phyloP scores from a whole-genome alignment of 306 rosid genomes.

The Abrus pulchellus region DNA sequence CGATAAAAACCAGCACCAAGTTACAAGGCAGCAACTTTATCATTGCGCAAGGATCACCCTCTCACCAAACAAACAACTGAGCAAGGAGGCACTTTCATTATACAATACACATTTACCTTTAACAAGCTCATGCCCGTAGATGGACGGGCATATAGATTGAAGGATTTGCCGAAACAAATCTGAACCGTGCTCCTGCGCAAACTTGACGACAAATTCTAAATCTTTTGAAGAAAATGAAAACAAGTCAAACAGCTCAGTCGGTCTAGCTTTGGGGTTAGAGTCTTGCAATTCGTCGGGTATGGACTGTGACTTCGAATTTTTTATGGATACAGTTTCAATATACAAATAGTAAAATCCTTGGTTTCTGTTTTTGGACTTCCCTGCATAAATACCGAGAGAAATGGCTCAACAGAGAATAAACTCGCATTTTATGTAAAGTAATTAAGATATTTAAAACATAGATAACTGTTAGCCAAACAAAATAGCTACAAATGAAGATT shows the following conservation, averaged over 20 bases:
- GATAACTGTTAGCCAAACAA: conserved; percentile 27
- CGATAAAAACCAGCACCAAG: conserved; percentile 35
- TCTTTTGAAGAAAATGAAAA: conserved; percentile 86
- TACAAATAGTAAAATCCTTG: conserved; percentile 96
- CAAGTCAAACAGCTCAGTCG: conserved; percentile 73
- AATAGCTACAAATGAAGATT: conserved; percentile 16
- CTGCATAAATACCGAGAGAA: conserved; percentile 58
- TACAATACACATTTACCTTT: conserved; percentile 67
- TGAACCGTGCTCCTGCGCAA: conserved; percentile 75
- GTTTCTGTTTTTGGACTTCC: conserved; percentile 81
- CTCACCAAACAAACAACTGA: conserved; percentile 19
- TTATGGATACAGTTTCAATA: conserved; percentile 86
- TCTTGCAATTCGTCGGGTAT: conserved; percentile 66
- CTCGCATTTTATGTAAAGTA: conserved; percentile 27
- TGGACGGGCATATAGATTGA: conserved; percentile 95
- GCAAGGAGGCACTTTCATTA: conserved; percentile 40
- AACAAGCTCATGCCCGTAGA: conserved; percentile 97
- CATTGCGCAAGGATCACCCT: conserved; percentile 22
- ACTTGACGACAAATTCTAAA: conserved; percentile 89
- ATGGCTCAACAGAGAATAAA: conserved; percentile 38
- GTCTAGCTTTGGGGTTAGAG: conserved; percentile 69
- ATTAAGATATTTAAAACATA: conserved; percentile 16
- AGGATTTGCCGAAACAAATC: conserved; percentile 88
- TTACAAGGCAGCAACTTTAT: conserved; percentile 4
- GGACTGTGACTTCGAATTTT: conserved; percentile 83